Percentiles rank a stretch among this genome's conserved stretches.
These are phyloP conservation scores for Whalleya microplaca DNA, from an alignment of 2,329 filamentous ascomycete species.

Conservation along the genomic window DNA sequence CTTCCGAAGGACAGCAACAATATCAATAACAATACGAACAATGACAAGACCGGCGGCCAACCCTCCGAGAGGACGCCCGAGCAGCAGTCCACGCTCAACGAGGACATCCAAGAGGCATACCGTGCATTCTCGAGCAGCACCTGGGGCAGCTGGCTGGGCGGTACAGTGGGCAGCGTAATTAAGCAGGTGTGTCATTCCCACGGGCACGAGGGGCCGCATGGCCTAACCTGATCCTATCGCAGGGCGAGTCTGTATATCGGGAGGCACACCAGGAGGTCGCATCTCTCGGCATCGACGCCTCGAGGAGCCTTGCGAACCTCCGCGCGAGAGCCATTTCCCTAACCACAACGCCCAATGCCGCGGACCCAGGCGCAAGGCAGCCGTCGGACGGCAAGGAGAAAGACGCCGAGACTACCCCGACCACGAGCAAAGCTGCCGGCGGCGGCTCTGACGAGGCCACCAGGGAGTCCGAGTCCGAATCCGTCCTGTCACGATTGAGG, in stretches of 20 bases:
- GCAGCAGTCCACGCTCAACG: slow-evolving; percentile 67
- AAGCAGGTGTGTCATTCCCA: slow-evolving; percentile 71
- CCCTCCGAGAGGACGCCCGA: slow-evolving; percentile 48
- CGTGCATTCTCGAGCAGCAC: slow-evolving; percentile 88
- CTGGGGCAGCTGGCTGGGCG: slow-evolving; percentile 88
- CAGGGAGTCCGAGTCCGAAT: slow-evolving; percentile 51
- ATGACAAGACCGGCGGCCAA: slow-evolving; percentile 46
- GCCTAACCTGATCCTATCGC: slow-evolving; percentile 25
- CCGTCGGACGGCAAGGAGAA: slow-evolving; percentile 40
- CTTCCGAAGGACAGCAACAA: slow-evolving; percentile 58
- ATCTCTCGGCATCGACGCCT: slow-evolving; percentile 78
- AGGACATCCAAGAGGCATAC: slow-evolving; percentile 93
- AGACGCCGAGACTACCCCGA: slow-evolving; percentile 49
- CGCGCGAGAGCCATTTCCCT: slow-evolving; percentile 77
- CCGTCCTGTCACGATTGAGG: slow-evolving; percentile 76
- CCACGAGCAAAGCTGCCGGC: slow-evolving; percentile 41
- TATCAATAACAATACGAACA: slow-evolving; percentile 4
- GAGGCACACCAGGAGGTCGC: slow-evolving; percentile 85
- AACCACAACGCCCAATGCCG: slow-evolving; percentile 44
- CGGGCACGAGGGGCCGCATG: slow-evolving; percentile 3
- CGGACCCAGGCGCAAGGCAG: slow-evolving; percentile 29
- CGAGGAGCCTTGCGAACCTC: slow-evolving; percentile 76
- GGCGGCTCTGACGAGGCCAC: slow-evolving; percentile 47
- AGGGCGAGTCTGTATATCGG: slow-evolving; percentile 83
- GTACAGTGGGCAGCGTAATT: slow-evolving; percentile 87